Conservation (phyloP, 2,329 filamentous ascomycete genomes). For the Sclerotinia subarctica region DNA sequence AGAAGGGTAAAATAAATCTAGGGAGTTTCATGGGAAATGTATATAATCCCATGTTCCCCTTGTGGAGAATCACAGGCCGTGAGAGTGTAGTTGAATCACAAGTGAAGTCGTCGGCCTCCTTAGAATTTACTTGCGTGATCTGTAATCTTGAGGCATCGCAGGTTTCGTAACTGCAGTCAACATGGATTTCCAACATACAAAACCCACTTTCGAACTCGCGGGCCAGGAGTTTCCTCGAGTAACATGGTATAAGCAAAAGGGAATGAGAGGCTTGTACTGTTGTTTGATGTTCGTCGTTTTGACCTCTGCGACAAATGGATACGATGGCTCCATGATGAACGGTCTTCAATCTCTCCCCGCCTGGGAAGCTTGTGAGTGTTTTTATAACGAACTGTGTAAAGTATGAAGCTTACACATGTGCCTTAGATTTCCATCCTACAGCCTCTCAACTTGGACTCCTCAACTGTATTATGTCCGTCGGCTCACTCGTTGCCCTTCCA, state of each 20-base stretch:
- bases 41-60: neutral
- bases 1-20: neutral
- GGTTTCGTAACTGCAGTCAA: constrained; percentile 4
- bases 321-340: constrained; percentile 46
- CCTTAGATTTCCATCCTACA: constrained; percentile 39
- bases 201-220: constrained; percentile 35
- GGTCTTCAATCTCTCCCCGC: constrained; percentile 45
- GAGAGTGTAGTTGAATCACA: neutral
- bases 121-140: neutral
- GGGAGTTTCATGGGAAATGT: neutral
- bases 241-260: constrained; percentile 53
- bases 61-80: neutral
- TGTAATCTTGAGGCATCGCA: constrained; percentile 1
- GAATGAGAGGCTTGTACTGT: constrained; percentile 54
- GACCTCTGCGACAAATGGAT: constrained; percentile 49
- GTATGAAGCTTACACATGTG: constrained; percentile 41
- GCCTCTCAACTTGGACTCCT: constrained; percentile 44
- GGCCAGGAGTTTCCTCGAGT: constrained; percentile 40
- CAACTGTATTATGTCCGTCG: constrained; percentile 49
- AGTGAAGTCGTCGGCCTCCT: neutral
- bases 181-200: constrained; percentile 26
- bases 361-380: constrained; percentile 51
- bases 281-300: constrained; percentile 40
- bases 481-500: constrained; percentile 47
- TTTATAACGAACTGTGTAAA: constrained; percentile 37